Evolutionary conservation across 1,284 basidiomycete species (phyloP).

Genomic region (Pseudozyma sp.): DNA sequence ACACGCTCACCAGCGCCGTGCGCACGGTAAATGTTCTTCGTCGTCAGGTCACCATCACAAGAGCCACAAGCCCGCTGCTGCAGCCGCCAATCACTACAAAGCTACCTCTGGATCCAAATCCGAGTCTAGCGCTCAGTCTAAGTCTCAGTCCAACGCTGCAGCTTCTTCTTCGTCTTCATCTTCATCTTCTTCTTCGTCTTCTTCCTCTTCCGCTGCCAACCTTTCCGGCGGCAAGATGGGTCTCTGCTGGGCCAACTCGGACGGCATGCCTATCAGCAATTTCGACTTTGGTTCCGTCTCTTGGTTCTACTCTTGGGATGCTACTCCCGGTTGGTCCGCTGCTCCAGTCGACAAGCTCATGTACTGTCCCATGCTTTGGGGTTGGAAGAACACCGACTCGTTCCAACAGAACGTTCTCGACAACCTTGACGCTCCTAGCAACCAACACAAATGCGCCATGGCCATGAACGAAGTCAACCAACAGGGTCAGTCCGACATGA

Average conservation of each 20-base stretch:
- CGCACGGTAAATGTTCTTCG: conserved; percentile 31
- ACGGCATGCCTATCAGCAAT: conserved; percentile 54
- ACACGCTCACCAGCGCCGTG: conserved; percentile 22
- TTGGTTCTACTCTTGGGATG: conserved; percentile 62
- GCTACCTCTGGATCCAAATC: conserved; percentile 11
- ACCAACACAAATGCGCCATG: conserved; percentile 60
- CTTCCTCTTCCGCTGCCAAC: conserved; percentile 23
- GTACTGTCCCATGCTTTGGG: conserved; percentile 67
- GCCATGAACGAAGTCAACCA: conserved; percentile 65
- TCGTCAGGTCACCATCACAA: conserved; percentile 16
- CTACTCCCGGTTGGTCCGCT: conserved; percentile 48
- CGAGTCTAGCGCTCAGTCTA: conserved; percentile 6
- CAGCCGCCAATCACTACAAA: conserved; percentile 7
- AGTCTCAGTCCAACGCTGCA: conserved; percentile 13
- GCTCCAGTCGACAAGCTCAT: conserved; percentile 54
- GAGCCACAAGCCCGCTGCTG: conserved; percentile 15
- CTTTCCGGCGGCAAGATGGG: conserved; percentile 54
- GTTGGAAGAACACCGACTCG: conserved; percentile 40
- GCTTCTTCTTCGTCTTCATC: conserved; percentile 20
- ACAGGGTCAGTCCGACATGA: conserved; percentile 58
- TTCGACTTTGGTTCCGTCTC: conserved; percentile 51
- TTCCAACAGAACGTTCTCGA: conserved; percentile 54
- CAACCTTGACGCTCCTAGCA: conserved; percentile 47
- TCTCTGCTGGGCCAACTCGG: conserved; percentile 57
- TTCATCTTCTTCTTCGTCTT: conserved; percentile 27